These are phyloP conservation scores for Aegilops longissima DNA, from an alignment of 176 grass and related monocot genomes.

Conservation along the genomic window DNA sequence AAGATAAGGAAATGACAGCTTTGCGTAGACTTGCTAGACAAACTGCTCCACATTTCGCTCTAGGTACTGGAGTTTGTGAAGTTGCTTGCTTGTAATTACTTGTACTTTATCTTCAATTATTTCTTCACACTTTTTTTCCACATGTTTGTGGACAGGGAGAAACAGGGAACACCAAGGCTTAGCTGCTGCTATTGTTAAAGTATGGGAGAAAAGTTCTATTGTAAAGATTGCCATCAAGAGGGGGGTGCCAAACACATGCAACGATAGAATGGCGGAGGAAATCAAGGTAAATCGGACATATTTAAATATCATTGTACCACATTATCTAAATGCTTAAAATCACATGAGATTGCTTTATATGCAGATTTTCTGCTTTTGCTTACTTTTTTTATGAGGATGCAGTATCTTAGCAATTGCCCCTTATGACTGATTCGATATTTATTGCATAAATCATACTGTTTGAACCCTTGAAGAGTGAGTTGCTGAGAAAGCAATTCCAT, in stretches of 20 bases:
- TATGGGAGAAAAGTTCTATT: constrained; percentile 98
- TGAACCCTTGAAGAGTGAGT: neutral
- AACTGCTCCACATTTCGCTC: constrained; percentile 86
- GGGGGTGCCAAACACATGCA: constrained; percentile 75
- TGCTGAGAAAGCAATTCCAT: neutral
- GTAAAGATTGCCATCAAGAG: constrained; percentile 95
- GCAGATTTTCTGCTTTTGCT: neutral
- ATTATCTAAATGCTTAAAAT: constrained; percentile 9
- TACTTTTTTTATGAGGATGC: neutral
- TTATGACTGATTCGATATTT: neutral
- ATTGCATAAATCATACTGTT: neutral
- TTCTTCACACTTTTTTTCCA: neutral
- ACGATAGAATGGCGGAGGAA: constrained; percentile 91
- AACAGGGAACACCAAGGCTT: constrained; percentile 93
- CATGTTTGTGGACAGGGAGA: constrained; percentile 59
- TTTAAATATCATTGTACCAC: neutral
- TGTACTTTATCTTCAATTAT: neutral
- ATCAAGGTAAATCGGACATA: constrained; percentile 58
- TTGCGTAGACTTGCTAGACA: constrained; percentile 80
- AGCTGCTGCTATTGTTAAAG: constrained; percentile 88
- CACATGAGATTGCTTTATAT: neutral
- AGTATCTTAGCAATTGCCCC: neutral
- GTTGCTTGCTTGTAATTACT: neutral
- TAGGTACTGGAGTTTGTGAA: constrained; percentile 50
- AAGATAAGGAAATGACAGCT: constrained; percentile 70